Base-by-base conservation (phyloP, 441 rosid genomes). In the Cnidoscolus chayamansa region DNA sequence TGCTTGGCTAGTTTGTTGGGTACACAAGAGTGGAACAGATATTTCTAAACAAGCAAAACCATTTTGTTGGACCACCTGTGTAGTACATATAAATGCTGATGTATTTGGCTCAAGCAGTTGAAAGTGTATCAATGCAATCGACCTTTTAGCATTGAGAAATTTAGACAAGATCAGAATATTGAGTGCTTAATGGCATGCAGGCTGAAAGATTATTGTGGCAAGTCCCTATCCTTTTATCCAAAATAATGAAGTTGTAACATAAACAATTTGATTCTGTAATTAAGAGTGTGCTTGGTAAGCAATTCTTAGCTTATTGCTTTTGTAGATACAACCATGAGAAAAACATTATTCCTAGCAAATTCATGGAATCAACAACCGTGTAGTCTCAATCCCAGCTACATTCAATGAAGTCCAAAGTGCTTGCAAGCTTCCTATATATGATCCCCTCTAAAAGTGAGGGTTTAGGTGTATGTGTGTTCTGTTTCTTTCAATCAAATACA, bases 251-350 rank as follows among this genome's bases (percentile, higher is more conserved):
- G 45, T 51, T 58, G 32, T 12, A 53, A 67, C 20, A 16, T 67
- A 25, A 53, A 19, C 25, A 16, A 35, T 31, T 10, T 16, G 60
- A 53, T n/a, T 51, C 30, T 31, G 40, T 11, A 53, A 30, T 4
- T 43, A 45, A 31, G 31, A 45, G 63, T 11, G 45, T 57, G 64
- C 64, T 69, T 19, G 25, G 65, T 7, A 64, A 67, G 12, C 43
- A 51, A 25, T 10, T n/a, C 4, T 66, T 25, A 57, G 32, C 8
- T 30, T 11, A 31, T 15, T 31, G 12, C 30, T 30, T 4, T 66
- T 30, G 2, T 0, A 17, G 45, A 40, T 40, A 40, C 45, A 40
- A 40, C 45, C 45, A 0, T 40, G 45, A 40, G 45, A 40, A 6
- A 40, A 40, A 7, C 45, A 40, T 40, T 40, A 40, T 40, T 4